A percentile compares a stretch with the other conserved stretches of the same genome.
phyloP scores from a whole-genome alignment of 768 basidiomycete species.

The Hygrophoropsis aurantiaca region DNA sequence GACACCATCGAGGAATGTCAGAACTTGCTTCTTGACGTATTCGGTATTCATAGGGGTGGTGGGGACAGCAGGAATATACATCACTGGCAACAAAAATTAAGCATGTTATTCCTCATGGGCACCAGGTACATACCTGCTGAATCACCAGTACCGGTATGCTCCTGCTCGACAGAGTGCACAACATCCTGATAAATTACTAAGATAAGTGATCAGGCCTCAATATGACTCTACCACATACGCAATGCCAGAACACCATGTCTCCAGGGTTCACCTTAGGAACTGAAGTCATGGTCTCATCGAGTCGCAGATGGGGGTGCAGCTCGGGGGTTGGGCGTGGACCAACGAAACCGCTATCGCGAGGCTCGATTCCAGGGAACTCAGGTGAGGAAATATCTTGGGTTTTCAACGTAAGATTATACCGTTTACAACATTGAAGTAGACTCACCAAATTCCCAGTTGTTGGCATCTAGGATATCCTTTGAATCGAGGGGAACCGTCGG shows the following conservation, averaged over 20 bases:
- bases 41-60: constrained; percentile 58
- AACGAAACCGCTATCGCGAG: constrained; percentile 20
- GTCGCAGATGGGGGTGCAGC: constrained; percentile 66
- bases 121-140: constrained; percentile 47
- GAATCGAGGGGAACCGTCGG: constrained; percentile 41
- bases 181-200: constrained; percentile 34
- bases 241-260: constrained; percentile 81
- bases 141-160: constrained; percentile 54
- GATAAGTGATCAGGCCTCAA: not conserved
- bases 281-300: constrained; percentile 66
- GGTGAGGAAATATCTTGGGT: constrained; percentile 44
- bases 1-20: constrained; percentile 55
- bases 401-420: constrained; percentile 13
- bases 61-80: constrained; percentile 79
- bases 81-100: constrained; percentile 40
- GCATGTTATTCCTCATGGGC: not conserved
- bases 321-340: constrained; percentile 50
- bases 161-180: constrained; percentile 45
- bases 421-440: constrained; percentile 18
- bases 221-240: constrained; percentile 31
- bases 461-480: constrained; percentile 43
- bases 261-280: constrained; percentile 73
- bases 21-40: constrained; percentile 64
- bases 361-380: constrained; percentile 53
- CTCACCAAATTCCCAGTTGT: constrained; percentile 54